Percentiles rank a stretch among this genome's conserved stretches.
Conservation (phyloP, 2,329 filamentous ascomycete genomes). For the Myriosclerotinia scirpicola region DNA sequence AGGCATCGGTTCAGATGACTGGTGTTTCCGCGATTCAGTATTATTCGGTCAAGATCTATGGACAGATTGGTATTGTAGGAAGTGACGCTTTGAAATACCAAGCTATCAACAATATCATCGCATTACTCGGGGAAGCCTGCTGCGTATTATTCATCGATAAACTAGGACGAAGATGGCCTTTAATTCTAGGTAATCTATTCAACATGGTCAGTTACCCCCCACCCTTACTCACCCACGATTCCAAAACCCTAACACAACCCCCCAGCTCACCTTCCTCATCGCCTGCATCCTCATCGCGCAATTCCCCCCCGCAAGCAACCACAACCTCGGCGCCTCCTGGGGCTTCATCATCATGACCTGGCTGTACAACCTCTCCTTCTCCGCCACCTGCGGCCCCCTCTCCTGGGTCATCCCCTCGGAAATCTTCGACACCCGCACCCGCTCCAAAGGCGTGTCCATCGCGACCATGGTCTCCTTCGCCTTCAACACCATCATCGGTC, state of each 20-base stretch:
- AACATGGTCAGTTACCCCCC: conserved; percentile 52
- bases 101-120: conserved; percentile 63
- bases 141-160: conserved; percentile 66
- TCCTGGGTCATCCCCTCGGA: conserved; percentile 53
- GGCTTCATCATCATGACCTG: conserved; percentile 69
- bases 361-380: conserved; percentile 79
- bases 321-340: conserved; percentile 60
- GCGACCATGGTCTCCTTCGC: conserved; percentile 72
- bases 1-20: conserved; percentile 66
- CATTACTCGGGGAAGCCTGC: conserved; percentile 57
- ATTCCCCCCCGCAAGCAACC: conserved; percentile 59
- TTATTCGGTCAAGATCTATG: conserved; percentile 58
- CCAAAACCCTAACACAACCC: background rate
- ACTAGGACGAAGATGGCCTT: conserved; percentile 68
- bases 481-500: conserved; percentile 75
- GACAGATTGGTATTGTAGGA: conserved; percentile 57
- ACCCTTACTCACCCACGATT: background rate
- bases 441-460: conserved; percentile 72
- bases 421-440: conserved; percentile 75
- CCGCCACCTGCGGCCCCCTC: conserved; percentile 67
- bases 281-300: conserved; percentile 53
- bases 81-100: conserved; percentile 62
- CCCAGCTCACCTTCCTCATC: conserved; percentile 59
- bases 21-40: conserved; percentile 65
- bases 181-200: conserved; percentile 70